Conservation (phyloP, 2,329 filamentous ascomycete species). For the Beauveria sp. region DNA sequence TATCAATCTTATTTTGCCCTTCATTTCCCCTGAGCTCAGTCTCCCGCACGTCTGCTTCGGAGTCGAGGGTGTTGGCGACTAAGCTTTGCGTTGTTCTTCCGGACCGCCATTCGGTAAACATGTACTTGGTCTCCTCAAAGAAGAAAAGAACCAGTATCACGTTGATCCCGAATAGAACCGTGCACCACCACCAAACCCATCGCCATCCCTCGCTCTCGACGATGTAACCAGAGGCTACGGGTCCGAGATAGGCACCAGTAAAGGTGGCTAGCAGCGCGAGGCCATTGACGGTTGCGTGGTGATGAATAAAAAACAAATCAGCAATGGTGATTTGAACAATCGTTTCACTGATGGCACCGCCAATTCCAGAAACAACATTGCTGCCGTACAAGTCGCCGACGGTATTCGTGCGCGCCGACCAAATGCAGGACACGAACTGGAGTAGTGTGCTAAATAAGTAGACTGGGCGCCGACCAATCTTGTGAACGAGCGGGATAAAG, state of each 20-base stretch:
- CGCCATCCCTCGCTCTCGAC: slow-evolving; percentile 20
- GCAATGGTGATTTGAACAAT: slow-evolving; percentile 30
- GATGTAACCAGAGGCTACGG: slow-evolving; percentile 23
- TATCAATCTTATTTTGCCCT: slow-evolving; percentile 18
- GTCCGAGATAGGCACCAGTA: slow-evolving; percentile 22
- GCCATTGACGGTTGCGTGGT: slow-evolving; percentile 35
- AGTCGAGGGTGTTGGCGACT: not conserved
- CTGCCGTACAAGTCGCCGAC: slow-evolving; percentile 34
- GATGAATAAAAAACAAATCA: slow-evolving; percentile 26
- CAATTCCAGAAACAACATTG: slow-evolving; percentile 28
- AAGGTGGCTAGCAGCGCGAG: slow-evolving; percentile 31
- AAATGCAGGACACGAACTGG: slow-evolving; percentile 28
- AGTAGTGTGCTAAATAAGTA: slow-evolving; percentile 28
- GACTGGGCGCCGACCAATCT: slow-evolving; percentile 17
- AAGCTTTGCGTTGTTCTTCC: not conserved
- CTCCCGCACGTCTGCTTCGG: not conserved
- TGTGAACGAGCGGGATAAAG: slow-evolving; percentile 18
- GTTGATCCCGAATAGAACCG: slow-evolving; percentile 16
- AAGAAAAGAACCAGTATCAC: slow-evolving; percentile 24
- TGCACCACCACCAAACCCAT: slow-evolving; percentile 31
- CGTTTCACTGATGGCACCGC: slow-evolving; percentile 30
- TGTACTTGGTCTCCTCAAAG: slow-evolving; percentile 23
- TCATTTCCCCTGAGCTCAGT: slow-evolving; percentile 22
- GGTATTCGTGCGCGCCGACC: slow-evolving; percentile 34
- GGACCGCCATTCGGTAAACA: slow-evolving; percentile 12